Conservation (phyloP, 2,329 filamentous ascomycete species). For the Sclerotinia subarctica region DNA sequence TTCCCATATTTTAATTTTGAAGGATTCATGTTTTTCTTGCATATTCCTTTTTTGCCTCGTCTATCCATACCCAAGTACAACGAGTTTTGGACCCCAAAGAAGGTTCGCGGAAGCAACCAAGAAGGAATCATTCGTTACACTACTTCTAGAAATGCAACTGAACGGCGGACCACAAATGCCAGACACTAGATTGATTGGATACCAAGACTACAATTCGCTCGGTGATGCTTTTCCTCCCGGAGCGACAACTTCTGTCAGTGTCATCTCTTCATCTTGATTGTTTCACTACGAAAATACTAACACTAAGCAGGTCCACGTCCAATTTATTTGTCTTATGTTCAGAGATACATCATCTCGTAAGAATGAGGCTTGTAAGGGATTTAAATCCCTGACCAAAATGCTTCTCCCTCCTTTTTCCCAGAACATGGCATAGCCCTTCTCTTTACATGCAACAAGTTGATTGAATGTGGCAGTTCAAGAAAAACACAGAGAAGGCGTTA, state of each 20-base stretch:
- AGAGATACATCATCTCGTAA: not conserved
- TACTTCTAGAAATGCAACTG: not conserved
- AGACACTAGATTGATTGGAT: not conserved
- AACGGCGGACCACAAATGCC: not conserved
- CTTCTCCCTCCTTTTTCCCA: not conserved
- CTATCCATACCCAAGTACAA: conserved; percentile 8
- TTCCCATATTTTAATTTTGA: not conserved
- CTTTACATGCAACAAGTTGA: not conserved
- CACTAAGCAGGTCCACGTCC: not conserved
- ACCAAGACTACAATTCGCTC: not conserved
- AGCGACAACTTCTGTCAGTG: not conserved
- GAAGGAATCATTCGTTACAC: not conserved
- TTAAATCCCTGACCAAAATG: not conserved
- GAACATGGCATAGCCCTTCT: not conserved
- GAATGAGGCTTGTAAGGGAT: conserved; percentile 9
- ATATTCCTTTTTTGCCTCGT: conserved; percentile 4
- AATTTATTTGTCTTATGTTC: not conserved
- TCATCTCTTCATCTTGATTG: not conserved
- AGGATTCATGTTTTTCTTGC: conserved; percentile 5
- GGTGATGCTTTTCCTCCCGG: not conserved
- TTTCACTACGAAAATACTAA: not conserved
- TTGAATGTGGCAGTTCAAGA: not conserved
- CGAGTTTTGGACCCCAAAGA: not conserved
- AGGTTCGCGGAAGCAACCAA: not conserved
- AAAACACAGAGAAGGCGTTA: conserved; percentile 8